Conservation (phyloP, 768 basidiomycete genomes). For the Leccinellum albellum region DNA sequence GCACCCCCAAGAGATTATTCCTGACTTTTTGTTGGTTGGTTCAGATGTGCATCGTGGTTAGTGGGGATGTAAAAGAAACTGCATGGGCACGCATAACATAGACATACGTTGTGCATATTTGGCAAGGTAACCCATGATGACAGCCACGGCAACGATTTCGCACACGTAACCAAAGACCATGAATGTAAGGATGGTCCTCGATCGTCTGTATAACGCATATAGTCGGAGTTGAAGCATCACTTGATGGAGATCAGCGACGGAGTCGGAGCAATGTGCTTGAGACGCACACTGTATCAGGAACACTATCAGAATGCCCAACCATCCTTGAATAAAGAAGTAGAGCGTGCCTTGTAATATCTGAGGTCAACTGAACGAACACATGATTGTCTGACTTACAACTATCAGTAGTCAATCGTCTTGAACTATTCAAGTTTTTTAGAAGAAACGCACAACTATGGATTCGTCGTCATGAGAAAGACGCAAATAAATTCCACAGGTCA, state of each 20-base stretch:
- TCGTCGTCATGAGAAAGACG: background rate
- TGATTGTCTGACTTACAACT: constrained; percentile 7
- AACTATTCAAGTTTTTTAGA: background rate
- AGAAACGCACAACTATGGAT: constrained; percentile 15
- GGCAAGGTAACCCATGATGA: constrained; percentile 2
- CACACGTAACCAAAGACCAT: constrained; percentile 9
- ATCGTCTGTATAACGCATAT: constrained; percentile 10
- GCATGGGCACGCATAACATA: background rate
- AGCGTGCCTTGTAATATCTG: background rate
- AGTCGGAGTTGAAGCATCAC: constrained; percentile 16
- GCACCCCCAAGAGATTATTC: background rate
- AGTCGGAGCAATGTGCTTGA: background rate
- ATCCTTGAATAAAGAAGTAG: constrained; percentile 9
- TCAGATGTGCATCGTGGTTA: background rate
- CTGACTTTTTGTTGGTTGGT: background rate
- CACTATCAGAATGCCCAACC: background rate
- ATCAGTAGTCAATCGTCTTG: background rate
- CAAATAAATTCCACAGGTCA: background rate
- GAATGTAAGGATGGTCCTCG: constrained; percentile 2
- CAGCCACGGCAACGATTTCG: constrained; percentile 8
- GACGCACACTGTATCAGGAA: constrained; percentile 9
- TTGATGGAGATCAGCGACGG: background rate
- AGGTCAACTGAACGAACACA: background rate
- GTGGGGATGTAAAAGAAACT: background rate
- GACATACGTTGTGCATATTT: constrained; percentile 2